These are phyloP conservation scores for Triangularia setosa DNA, from an alignment of 2,329 filamentous ascomycete species.

Conservation along the genomic window DNA sequence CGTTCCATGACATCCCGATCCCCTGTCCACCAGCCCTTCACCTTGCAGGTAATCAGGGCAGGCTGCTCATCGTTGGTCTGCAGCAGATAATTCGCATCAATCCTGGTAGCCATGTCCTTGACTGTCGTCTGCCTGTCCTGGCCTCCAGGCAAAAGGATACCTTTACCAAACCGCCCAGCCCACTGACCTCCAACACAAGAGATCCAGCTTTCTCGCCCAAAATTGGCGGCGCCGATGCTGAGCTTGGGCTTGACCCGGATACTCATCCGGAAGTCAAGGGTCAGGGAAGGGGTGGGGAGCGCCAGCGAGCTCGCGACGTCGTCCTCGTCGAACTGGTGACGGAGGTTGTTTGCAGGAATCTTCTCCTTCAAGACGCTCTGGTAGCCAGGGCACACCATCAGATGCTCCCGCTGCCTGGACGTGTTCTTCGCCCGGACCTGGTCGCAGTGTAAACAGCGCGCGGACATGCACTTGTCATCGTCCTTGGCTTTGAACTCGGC, in stretches of 20 bases:
- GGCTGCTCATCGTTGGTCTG: constrained; percentile 27
- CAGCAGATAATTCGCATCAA: constrained; percentile 25
- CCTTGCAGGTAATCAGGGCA: constrained; percentile 25
- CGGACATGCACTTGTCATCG: constrained; percentile 25
- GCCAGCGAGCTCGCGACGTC: constrained; percentile 24
- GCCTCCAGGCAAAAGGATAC: constrained; percentile 23
- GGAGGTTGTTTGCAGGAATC: constrained; percentile 26
- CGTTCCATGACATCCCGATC: constrained; percentile 26
- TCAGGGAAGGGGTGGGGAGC: constrained; percentile 20
- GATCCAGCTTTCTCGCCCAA: constrained; percentile 24
- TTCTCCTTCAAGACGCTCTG: constrained; percentile 24
- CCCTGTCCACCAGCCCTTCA: constrained; percentile 27
- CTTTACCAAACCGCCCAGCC: constrained; percentile 27
- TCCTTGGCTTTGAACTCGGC: constrained; percentile 25
- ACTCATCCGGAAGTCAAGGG: constrained; percentile 27
- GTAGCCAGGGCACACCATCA: constrained; percentile 23
- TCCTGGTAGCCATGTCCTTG: constrained; percentile 23
- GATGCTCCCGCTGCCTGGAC: constrained; percentile 26
- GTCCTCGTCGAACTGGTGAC: constrained; percentile 26
- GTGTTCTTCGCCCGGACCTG: constrained; percentile 27
- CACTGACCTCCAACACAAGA: constrained; percentile 25
- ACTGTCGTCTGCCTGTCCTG: constrained; percentile 24
- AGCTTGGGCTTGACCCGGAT: constrained; percentile 26
- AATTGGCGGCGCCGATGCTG: constrained; percentile 15
- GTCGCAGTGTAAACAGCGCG: constrained; percentile 23